Percentiles rank a stretch among this genome's conserved stretches.
phyloP scores from a whole-genome alignment of 2,329 filamentous ascomycete species.

The Ambrosiella xylebori region DNA sequence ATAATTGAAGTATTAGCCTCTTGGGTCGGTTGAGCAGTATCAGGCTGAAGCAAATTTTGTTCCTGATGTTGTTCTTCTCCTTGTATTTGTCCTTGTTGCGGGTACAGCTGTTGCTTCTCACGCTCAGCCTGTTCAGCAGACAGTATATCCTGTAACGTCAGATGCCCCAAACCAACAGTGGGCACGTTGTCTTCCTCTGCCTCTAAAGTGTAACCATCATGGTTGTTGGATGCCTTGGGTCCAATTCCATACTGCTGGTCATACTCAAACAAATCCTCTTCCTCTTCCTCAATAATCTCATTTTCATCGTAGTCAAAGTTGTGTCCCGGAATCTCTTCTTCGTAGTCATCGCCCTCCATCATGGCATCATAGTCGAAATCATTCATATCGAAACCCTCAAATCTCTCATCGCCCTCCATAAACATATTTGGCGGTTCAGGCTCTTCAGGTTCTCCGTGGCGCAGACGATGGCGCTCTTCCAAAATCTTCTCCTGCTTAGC shows the following conservation, averaged over 20 bases:
- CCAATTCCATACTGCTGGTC: conserved; percentile 14
- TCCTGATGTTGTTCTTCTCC: not conserved
- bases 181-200: conserved; percentile 34
- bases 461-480: conserved; percentile 55
- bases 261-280: conserved; percentile 19
- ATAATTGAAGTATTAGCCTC: not conserved
- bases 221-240: conserved; percentile 11
- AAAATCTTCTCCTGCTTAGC: conserved; percentile 51
- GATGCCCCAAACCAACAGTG: conserved; percentile 12
- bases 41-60: not conserved
- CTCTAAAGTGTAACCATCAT: conserved; percentile 17
- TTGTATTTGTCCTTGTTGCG: too few species aligned
- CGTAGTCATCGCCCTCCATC: conserved; percentile 47
- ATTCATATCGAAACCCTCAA: conserved; percentile 38
- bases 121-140: not conserved
- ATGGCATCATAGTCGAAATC: conserved; percentile 47
- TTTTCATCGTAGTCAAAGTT: conserved; percentile 30
- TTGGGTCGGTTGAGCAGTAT: not conserved
- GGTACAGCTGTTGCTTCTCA: too few species aligned
- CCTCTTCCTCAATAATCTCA: conserved; percentile 21
- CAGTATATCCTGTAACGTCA: conserved; percentile 10
- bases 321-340: conserved; percentile 49
- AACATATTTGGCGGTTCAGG: conserved; percentile 19
- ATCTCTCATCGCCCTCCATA: conserved; percentile 30
- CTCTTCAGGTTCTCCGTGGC: conserved; percentile 42